Evolutionary conservation across 805 yeast genomes (phyloP).

Genomic region (Wickerhamomyces tratensis): DNA sequence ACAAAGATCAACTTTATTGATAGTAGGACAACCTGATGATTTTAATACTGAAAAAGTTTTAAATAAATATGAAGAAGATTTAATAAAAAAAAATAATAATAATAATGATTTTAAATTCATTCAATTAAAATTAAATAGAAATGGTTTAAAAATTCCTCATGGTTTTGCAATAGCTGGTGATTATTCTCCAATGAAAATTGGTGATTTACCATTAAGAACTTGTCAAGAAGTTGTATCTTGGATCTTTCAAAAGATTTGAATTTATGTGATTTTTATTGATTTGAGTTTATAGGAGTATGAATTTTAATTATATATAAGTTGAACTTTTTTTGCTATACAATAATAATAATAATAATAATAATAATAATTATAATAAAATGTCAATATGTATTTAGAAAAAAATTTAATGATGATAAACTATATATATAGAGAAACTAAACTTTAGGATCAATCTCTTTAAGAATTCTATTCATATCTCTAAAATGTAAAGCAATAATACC

Average conservation of each 20-base stretch:
- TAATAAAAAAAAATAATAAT: constrained; percentile 4
- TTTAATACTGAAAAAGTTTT: constrained; percentile 9
- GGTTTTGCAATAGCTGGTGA: constrained; percentile 33
- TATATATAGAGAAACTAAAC: too few species aligned
- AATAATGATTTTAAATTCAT: constrained; percentile 4
- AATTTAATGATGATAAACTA: too few species aligned
- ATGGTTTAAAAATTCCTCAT: constrained; percentile 20
- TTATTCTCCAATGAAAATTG: constrained; percentile 21
- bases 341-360: too few species aligned
- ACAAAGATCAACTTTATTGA: constrained; percentile 7
- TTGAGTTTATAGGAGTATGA: too few species aligned
- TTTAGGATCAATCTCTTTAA: constrained; percentile 15
- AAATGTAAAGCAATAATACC: constrained; percentile 26
- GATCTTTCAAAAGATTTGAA: constrained; percentile 11
- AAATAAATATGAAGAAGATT: constrained; percentile 3
- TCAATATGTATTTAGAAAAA: too few species aligned
- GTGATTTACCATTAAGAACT: constrained; percentile 19
- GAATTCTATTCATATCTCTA: constrained; percentile 21
- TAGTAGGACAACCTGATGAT: constrained; percentile 11
- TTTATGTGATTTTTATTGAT: too few species aligned
- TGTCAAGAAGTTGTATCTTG: constrained; percentile 11
- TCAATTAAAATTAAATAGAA: too few species aligned
- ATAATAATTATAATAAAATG: too few species aligned
- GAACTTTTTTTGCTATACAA: too few species aligned
- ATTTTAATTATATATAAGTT: too few species aligned